Base-by-base conservation (phyloP, 2,329 filamentous ascomycete species). In the Epichloe sylvatica region DNA sequence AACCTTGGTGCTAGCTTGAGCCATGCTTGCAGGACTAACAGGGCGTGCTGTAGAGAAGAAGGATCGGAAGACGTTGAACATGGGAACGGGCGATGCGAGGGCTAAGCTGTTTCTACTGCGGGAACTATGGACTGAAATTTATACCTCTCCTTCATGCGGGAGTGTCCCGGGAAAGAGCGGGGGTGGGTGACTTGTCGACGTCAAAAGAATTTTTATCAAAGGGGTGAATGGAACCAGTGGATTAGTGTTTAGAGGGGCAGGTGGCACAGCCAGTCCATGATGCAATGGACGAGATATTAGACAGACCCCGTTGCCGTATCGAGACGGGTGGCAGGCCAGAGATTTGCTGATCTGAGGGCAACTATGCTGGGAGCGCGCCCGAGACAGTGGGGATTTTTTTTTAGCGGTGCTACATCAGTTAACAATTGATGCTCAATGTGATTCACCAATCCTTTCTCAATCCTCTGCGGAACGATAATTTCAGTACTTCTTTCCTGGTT, bases 1-100 rank as follows among this genome's bases (percentile, higher is more conserved):
- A 54, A 86, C 86, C 70, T 94, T 94, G 55, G 78, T 75, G 71
- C 86, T 87, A 63, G 87, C 86, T 65, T 84, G 80, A 63, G 86
- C 82, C 86, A 94, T 94, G 61, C 71, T 78, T 70, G 78, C 74
- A 59, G 84, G 74, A 67, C 76, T 72, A 19, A 33, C 17, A 30
- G 50, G 48, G 13, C 51, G 54, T 64, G 71, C 65, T 49, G 73
- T 68, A 60, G 72, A 72, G 68, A 94, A 92, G 64, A 94, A 75
- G 64, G 78, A 75, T 63, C 81, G 77, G 63, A 86, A 70, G 68
- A 91, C 75, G 71, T 80, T 86, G 30, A 55, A 51, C 75, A 80
- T 79, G 54, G 52, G 52, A 36, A 9, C 25, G 34, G 17, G 13
- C 5, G 17, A 21, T n/a, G 40, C 11, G n/a, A 43, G n/a, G 17